These are phyloP conservation scores for Colletotrichum incanum DNA, from an alignment of 2,329 filamentous ascomycete genomes.

Conservation along the genomic window DNA sequence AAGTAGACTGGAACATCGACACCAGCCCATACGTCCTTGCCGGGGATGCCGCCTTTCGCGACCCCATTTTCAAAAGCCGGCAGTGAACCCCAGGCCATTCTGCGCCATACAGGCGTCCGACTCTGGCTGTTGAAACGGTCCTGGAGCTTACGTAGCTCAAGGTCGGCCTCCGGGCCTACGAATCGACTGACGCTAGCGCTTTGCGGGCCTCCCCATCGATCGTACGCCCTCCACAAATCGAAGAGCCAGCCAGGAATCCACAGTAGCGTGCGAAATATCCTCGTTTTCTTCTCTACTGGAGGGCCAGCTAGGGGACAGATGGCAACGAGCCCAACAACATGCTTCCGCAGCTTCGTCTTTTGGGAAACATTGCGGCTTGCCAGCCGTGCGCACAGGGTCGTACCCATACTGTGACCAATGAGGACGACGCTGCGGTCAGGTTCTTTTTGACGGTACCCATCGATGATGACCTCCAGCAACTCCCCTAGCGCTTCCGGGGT, in stretches of 20 bases:
- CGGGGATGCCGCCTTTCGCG: slow-evolving; percentile 76
- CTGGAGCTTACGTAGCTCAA: slow-evolving; percentile 78
- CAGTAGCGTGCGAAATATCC: slow-evolving; percentile 71
- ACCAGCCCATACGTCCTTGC: slow-evolving; percentile 79
- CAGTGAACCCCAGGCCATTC: slow-evolving; percentile 83
- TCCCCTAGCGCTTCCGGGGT: slow-evolving; percentile 81
- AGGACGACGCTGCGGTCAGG: slow-evolving; percentile 81
- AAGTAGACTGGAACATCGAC: slow-evolving; percentile 83
- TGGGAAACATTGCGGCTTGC: slow-evolving; percentile 67
- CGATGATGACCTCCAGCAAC: slow-evolving; percentile 82
- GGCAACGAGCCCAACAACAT: slow-evolving; percentile 83
- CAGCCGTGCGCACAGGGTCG: slow-evolving; percentile 81
- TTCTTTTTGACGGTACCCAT: slow-evolving; percentile 77
- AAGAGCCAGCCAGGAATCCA: slow-evolving; percentile 82
- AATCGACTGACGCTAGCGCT: slow-evolving; percentile 87
- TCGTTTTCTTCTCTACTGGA: slow-evolving; percentile 62
- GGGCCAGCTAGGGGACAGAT: slow-evolving; percentile 85
- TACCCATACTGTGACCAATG: slow-evolving; percentile 93
- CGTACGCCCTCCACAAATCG: slow-evolving; percentile 82
- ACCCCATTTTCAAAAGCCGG: slow-evolving; percentile 71
- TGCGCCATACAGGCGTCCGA: slow-evolving; percentile 84
- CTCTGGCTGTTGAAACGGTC: slow-evolving; percentile 87
- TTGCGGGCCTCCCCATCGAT: slow-evolving; percentile 82
- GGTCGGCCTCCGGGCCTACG: slow-evolving; percentile 77
- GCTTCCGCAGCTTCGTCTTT: slow-evolving; percentile 67